These are phyloP conservation scores for Blastobotrys proliferans DNA, from an alignment of 1,139 yeast genomes.

Conservation along the genomic window DNA sequence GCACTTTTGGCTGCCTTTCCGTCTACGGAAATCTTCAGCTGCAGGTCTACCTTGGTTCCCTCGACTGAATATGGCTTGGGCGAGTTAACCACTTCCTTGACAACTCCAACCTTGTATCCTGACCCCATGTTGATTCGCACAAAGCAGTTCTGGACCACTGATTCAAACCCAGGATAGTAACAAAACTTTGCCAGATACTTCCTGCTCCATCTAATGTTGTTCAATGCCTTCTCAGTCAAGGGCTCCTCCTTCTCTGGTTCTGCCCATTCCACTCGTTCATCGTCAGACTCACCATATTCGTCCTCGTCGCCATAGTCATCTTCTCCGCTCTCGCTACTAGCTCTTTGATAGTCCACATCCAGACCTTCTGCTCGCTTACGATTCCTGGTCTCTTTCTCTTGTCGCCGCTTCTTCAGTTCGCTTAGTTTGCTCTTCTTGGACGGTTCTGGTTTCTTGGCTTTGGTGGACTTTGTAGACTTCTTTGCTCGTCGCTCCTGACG, in stretches of 20 bases:
- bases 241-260: slow-evolving; percentile 34
- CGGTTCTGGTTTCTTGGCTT: slow-evolving; percentile 26
- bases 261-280: slow-evolving; percentile 47
- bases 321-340: slow-evolving; percentile 25
- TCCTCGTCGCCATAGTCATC: slow-evolving; percentile 35
- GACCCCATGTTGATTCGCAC: slow-evolving; percentile 77
- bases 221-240: slow-evolving; percentile 56
- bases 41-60: slow-evolving; percentile 39
- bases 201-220: slow-evolving; percentile 72
- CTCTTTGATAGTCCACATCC: slow-evolving; percentile 22
- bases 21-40: slow-evolving; percentile 52
- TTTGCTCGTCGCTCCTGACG: slow-evolving; percentile 38
- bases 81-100: slow-evolving; percentile 60
- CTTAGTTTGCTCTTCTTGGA: slow-evolving; percentile 59
- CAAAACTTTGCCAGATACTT: slow-evolving; percentile 68
- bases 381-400: slow-evolving; percentile 44
- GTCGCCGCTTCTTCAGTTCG: slow-evolving; percentile 83
- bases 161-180: slow-evolving; percentile 77
- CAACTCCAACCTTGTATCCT: slow-evolving; percentile 80
- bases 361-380: slow-evolving; percentile 24
- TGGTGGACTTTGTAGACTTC: too few relatives aligned
- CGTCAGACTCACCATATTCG: slow-evolving; percentile 43
- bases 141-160: slow-evolving; percentile 64
- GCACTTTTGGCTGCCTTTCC: slow-evolving; percentile 67
- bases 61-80: slow-evolving; percentile 48